Evolutionary conservation across 1,139 yeast genomes (phyloP).

Genomic region (Suzukiozyma palmioleophila): DNA sequence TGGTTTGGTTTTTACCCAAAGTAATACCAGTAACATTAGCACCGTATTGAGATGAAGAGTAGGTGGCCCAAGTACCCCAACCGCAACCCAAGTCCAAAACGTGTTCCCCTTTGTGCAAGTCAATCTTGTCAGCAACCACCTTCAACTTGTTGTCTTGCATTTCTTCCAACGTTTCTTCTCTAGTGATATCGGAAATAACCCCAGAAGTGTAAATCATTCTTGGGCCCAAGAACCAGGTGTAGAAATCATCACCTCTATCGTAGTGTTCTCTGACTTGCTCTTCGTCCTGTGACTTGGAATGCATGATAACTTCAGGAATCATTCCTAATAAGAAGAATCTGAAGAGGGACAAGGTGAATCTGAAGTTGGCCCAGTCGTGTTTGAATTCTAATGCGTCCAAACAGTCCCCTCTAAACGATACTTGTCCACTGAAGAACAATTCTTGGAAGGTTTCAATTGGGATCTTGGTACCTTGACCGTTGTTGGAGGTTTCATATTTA

Average conservation of each 20-base stretch:
- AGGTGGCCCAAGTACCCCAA: conserved; percentile 92
- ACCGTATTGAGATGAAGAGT: conserved; percentile 77
- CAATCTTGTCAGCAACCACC: conserved; percentile 84
- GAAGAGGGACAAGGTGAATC: conserved; percentile 75
- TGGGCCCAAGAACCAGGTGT: conserved; percentile 91
- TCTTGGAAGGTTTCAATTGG: conserved; percentile 95
- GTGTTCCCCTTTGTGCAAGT: conserved; percentile 64
- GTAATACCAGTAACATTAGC: conserved; percentile 89
- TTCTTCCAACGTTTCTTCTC: conserved; percentile 77
- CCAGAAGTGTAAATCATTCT: conserved; percentile 94
- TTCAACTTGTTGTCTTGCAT: conserved; percentile 88
- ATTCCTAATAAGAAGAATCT: conserved; percentile 79
- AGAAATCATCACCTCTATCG: conserved; percentile 95
- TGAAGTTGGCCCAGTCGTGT: conserved; percentile 87
- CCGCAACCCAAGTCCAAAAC: conserved; percentile 91
- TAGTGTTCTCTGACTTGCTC: conserved; percentile 95
- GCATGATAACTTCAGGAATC: conserved; percentile 92
- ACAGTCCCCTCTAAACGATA: conserved; percentile 83
- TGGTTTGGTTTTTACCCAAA: conserved; percentile 85
- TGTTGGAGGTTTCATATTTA: conserved; percentile 53
- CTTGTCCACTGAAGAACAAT: conserved; percentile 78
- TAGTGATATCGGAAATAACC: conserved; percentile 64
- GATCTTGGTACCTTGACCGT: conserved; percentile 66
- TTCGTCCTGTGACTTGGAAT: conserved; percentile 90
- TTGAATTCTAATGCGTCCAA: conserved; percentile 80